These are phyloP conservation scores for Eucalyptus cloeziana DNA, from an alignment of 345 rosid species.

Conservation along the genomic window DNA sequence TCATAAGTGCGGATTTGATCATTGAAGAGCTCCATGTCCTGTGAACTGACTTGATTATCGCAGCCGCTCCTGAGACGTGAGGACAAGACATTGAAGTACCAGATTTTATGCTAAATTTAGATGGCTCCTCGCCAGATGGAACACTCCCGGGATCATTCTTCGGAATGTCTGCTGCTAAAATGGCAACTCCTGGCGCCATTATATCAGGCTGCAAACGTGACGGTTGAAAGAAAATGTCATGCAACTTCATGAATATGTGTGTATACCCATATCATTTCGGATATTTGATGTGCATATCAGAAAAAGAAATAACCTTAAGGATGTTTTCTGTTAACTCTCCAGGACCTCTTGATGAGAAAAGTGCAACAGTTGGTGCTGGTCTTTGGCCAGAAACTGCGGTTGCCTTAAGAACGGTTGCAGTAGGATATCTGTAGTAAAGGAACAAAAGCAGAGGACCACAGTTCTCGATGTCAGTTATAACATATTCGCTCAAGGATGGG, in stretches of 20 bases:
- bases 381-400: slow-evolving; percentile 11
- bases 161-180: slow-evolving; percentile 60
- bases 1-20: slow-evolving; percentile 78
- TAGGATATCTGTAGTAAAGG: slow-evolving; percentile 26
- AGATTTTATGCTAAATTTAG: slow-evolving; percentile 30
- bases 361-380: slow-evolving; percentile 79
- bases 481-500: neutral
- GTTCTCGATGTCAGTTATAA: neutral
- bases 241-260: neutral
- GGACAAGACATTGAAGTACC: slow-evolving; percentile 96
- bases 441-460: neutral
- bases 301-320: slow-evolving; percentile 42
- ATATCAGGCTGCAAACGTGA: slow-evolving; percentile 48
- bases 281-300: neutral
- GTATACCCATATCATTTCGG: neutral
- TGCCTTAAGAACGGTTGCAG: slow-evolving; percentile 44
- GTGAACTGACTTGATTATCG: slow-evolving; percentile 40
- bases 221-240: neutral
- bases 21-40: slow-evolving; percentile 52
- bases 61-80: slow-evolving; percentile 70
- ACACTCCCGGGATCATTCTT: slow-evolving; percentile 4
- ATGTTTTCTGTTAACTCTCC: slow-evolving; percentile 51
- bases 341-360: slow-evolving; percentile 84
- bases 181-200: slow-evolving; percentile 80
- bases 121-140: slow-evolving; percentile 14